A percentile compares a stretch with the other conserved stretches of the same genome.
These are phyloP conservation scores for Citeromyces hawaiiensis DNA, from an alignment of 1,139 yeast genomes.

Conservation along the genomic window DNA sequence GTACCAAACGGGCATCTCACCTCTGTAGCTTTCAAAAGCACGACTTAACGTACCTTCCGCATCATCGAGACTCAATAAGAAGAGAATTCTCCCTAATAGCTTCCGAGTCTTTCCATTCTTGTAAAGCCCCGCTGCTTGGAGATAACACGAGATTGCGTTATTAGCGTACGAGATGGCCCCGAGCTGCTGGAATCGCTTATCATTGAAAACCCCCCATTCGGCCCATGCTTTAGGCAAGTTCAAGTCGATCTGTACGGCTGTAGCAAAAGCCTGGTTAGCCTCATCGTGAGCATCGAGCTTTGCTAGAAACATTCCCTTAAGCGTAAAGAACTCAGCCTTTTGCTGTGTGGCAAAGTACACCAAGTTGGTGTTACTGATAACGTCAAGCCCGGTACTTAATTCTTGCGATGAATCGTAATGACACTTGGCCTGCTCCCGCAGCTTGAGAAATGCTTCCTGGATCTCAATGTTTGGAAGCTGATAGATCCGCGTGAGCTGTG, in stretches of 20 bases:
- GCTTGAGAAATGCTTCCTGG: slow-evolving; percentile 91
- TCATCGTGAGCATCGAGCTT: slow-evolving; percentile 83
- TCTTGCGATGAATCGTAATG: slow-evolving; percentile 87
- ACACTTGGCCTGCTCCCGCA: slow-evolving; percentile 95
- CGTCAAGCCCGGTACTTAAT: slow-evolving; percentile 88
- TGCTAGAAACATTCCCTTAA: slow-evolving; percentile 95
- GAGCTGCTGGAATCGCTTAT: slow-evolving; percentile 77
- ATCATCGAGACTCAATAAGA: slow-evolving; percentile 92
- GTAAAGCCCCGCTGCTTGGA: slow-evolving; percentile 95
- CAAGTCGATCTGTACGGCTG: slow-evolving; percentile 91
- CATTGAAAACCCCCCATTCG: slow-evolving; percentile 97
- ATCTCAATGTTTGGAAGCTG: slow-evolving; percentile 95
- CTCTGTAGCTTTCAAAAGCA: slow-evolving; percentile 86
- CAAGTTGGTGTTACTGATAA: slow-evolving; percentile 88
- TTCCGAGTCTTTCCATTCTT: slow-evolving; percentile 87
- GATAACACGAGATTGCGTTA: slow-evolving; percentile 88
- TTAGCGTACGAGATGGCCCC: slow-evolving; percentile 77
- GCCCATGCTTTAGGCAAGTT: slow-evolving; percentile 98
- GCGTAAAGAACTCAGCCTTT: slow-evolving; percentile 92
- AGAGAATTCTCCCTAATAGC: slow-evolving; percentile 75
- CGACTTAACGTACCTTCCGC: slow-evolving; percentile 66
- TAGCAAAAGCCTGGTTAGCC: slow-evolving; percentile 95
- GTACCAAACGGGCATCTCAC: slow-evolving; percentile 98
- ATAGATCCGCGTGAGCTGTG: slow-evolving; percentile 85
- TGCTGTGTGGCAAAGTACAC: slow-evolving; percentile 95